Conservation (phyloP, 768 basidiomycete genomes). For the Russula sp. region DNA sequence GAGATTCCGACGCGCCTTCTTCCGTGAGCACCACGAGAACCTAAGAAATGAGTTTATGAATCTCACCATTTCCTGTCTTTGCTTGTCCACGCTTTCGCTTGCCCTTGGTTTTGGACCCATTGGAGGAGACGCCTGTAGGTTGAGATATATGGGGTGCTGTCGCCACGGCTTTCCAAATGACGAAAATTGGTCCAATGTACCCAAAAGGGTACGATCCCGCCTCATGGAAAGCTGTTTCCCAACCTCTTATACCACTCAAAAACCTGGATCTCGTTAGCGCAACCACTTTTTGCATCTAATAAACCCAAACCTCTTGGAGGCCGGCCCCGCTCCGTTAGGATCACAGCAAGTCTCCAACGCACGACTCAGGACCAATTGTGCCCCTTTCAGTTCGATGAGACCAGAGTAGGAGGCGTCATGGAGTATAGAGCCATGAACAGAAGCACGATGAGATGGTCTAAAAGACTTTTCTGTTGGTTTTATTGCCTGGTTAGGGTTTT, state of each 20-base stretch:
- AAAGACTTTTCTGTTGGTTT: slow-evolving; percentile 90
- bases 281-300: background rate
- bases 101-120: slow-evolving; percentile 18
- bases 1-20: slow-evolving; percentile 30
- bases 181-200: slow-evolving; percentile 60
- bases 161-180: slow-evolving; percentile 62
- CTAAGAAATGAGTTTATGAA: background rate
- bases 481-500: slow-evolving; percentile 48
- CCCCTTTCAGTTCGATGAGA: slow-evolving; percentile 67
- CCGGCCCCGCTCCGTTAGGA: slow-evolving; percentile 54
- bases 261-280: slow-evolving; percentile 40
- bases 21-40: background rate
- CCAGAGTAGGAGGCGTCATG: slow-evolving; percentile 88
- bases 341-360: slow-evolving; percentile 57
- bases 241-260: slow-evolving; percentile 56
- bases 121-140: background rate
- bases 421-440: slow-evolving; percentile 75
- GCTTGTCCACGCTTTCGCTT: slow-evolving; percentile 31
- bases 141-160: background rate
- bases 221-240: slow-evolving; percentile 64
- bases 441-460: slow-evolving; percentile 86
- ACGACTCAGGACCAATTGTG: slow-evolving; percentile 45
- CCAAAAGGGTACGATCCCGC: slow-evolving; percentile 57
- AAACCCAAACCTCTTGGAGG: slow-evolving; percentile 48
- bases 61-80: slow-evolving; percentile 9